These are phyloP conservation scores for Serendipita sp. DNA, from an alignment of 768 basidiomycete genomes.

Conservation along the genomic window DNA sequence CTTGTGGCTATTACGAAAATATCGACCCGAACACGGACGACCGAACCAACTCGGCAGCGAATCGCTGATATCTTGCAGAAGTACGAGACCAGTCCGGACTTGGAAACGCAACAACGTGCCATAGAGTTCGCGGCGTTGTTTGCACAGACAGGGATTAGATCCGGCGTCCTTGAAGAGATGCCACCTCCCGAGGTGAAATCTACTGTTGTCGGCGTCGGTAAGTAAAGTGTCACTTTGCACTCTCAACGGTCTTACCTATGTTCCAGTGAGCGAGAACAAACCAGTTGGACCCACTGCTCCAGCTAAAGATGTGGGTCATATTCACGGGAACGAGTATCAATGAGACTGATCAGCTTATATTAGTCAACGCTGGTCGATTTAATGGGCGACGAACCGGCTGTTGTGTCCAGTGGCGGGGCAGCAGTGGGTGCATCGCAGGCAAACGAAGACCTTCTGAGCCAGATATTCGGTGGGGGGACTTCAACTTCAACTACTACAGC, in stretches of 20 bases:
- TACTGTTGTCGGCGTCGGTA: slow-evolving; percentile 89
- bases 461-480: slow-evolving; percentile 62
- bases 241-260: slow-evolving; percentile 7
- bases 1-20: slow-evolving; percentile 83
- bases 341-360: slow-evolving; percentile 1
- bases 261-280: slow-evolving; percentile 81
- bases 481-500: slow-evolving; percentile 8
- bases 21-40: slow-evolving; percentile 59
- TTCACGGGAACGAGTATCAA: neutral
- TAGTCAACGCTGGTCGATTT: slow-evolving; percentile 42
- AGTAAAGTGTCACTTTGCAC: slow-evolving; percentile 14
- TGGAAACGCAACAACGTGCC: slow-evolving; percentile 90
- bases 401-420: slow-evolving; percentile 25
- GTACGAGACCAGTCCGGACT: slow-evolving; percentile 75
- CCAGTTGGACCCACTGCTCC: slow-evolving; percentile 82
- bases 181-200: slow-evolving; percentile 95
- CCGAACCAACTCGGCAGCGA: slow-evolving; percentile 52
- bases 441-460: slow-evolving; percentile 77
- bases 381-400: slow-evolving; percentile 55
- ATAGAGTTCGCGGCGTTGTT: slow-evolving; percentile 88
- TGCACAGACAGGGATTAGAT: slow-evolving; percentile 39
- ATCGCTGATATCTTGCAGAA: slow-evolving; percentile 61
- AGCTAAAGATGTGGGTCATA: slow-evolving; percentile 44
- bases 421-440: slow-evolving; percentile 29
- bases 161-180: slow-evolving; percentile 69